Conservation (phyloP, 2,329 filamentous ascomycete genomes). For the Boeremia lycopersici region DNA sequence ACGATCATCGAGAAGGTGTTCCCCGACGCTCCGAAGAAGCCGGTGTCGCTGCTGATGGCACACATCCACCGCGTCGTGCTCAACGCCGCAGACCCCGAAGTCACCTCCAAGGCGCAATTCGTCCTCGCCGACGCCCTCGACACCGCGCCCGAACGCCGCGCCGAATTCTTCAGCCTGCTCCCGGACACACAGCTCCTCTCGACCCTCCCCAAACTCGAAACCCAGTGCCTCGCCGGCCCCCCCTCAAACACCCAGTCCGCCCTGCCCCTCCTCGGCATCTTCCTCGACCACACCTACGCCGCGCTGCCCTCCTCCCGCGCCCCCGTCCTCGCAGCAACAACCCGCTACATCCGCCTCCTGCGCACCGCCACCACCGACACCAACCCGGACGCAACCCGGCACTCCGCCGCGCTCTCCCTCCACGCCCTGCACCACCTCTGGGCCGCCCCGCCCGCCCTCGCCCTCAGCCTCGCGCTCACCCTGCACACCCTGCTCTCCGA, state of each 20-base stretch:
- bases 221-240: conserved; percentile 32
- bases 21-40: conserved; percentile 17
- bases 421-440: conserved; percentile 47
- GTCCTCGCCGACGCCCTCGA: conserved; percentile 33
- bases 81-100: conserved; percentile 30
- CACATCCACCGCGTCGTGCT: conserved; percentile 30
- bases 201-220: conserved; percentile 33
- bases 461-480: conserved; percentile 53
- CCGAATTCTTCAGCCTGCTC: conserved; percentile 27
- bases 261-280: conserved; percentile 38
- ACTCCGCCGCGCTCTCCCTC: conserved; percentile 64
- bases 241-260: conserved; percentile 42
- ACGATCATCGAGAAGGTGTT: conserved; percentile 21
- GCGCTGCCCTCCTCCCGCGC: conserved; percentile 10
- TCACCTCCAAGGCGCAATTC: conserved; percentile 37
- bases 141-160: conserved; percentile 2
- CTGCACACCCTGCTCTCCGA: conserved; percentile 63
- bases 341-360: conserved; percentile 38
- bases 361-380: conserved; percentile 41
- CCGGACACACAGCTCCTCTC: conserved; percentile 17
- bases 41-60: conserved; percentile 26
- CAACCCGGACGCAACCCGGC: conserved; percentile 66
- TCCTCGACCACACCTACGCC: conserved; percentile 37
- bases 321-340: conserved; percentile 15
- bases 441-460: conserved; percentile 24